These are phyloP conservation scores for Tetrapisispora taiwanensis DNA, from an alignment of 805 yeast species.

Conservation along the genomic window DNA sequence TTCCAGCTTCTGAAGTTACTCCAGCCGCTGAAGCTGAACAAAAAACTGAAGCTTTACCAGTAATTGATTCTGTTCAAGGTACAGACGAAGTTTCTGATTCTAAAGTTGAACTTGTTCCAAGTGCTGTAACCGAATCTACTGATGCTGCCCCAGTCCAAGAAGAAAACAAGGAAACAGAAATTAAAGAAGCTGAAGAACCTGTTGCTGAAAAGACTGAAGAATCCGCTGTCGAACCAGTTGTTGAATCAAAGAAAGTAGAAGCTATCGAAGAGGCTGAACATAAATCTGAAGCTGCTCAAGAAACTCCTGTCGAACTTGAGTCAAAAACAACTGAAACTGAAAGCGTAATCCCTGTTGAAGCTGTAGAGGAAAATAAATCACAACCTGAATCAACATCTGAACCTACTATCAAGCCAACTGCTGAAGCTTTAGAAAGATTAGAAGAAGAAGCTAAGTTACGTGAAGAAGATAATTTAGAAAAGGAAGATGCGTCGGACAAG, in stretches of 20 bases:
- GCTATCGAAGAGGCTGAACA: neutral
- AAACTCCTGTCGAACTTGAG: neutral
- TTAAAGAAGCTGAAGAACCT: neutral
- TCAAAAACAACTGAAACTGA: neutral
- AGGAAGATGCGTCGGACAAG: slow-evolving; percentile 11
- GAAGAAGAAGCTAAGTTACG: slow-evolving; percentile 34
- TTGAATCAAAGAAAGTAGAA: neutral
- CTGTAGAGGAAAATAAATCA: neutral
- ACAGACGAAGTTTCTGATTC: neutral
- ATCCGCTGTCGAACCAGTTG: neutral
- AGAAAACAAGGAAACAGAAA: neutral
- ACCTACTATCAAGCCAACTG: slow-evolving; percentile 27
- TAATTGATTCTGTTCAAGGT: slow-evolving; percentile 1
- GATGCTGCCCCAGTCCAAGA: neutral
- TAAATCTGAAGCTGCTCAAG: neutral
- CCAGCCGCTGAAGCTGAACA: neutral
- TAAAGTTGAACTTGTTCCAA: neutral
- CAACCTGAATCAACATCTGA: slow-evolving; percentile 3
- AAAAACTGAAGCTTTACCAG: slow-evolving; percentile 2
- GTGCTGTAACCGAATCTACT: too few species aligned
- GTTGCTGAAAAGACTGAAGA: neutral
- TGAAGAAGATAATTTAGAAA: slow-evolving; percentile 25
- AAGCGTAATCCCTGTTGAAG: neutral
- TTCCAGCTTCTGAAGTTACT: neutral
- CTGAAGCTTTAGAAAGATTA: slow-evolving; percentile 31